phyloP scores from a whole-genome alignment of 2,329 filamentous ascomycete species.

The Calonectria pseudoreteaudii region DNA sequence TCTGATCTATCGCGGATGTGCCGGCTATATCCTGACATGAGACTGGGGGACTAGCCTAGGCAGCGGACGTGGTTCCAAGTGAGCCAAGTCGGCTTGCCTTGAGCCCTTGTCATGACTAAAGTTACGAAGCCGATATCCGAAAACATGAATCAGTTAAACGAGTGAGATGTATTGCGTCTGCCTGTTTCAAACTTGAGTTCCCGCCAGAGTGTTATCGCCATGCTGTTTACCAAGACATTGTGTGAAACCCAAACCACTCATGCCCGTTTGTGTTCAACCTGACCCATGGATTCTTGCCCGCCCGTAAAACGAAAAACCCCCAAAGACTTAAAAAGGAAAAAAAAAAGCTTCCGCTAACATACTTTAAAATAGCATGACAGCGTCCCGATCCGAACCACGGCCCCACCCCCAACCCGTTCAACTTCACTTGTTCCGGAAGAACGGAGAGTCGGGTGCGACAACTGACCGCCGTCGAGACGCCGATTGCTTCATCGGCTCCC shows the following conservation, averaged over 20 bases:
- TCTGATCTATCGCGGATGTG: constrained; percentile 8
- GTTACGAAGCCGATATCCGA: neutral
- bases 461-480: constrained; percentile 18
- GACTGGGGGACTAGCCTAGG: neutral
- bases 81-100: neutral
- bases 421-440: neutral
- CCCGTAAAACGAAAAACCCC: neutral
- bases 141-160: neutral
- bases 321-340: neutral
- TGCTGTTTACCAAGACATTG: constrained; percentile 4
- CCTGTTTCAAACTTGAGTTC: constrained; percentile 1
- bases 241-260: neutral
- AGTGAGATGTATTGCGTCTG: neutral
- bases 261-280: neutral
- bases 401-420: constrained; percentile 7
- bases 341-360: neutral
- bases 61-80: neutral
- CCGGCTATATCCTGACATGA: constrained; percentile 1
- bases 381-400: constrained; percentile 7
- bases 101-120: constrained; percentile 4
- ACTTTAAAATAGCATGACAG: neutral
- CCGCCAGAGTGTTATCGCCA: neutral
- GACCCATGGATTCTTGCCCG: neutral
- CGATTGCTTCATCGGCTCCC: constrained; percentile 29
- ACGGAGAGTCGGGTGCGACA: neutral